phyloP scores from a whole-genome alignment of 2,329 filamentous ascomycete species.

The Arthrinium phaeospermum region DNA sequence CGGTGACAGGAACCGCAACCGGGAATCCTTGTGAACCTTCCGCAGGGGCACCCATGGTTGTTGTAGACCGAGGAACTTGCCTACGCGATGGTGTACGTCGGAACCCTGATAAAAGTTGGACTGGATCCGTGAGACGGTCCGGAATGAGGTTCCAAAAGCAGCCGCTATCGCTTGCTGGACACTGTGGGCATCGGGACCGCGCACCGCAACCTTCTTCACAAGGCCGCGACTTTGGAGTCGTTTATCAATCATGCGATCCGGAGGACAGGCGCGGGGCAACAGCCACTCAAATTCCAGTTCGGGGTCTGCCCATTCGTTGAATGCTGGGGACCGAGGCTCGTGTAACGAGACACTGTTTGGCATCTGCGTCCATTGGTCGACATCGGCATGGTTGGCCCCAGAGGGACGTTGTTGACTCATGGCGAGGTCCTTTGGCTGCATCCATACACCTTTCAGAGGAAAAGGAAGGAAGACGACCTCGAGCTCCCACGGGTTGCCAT shows the following conservation, averaged over 20 bases:
- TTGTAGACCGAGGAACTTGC: constrained; percentile 64
- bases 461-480: constrained; percentile 81
- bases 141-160: constrained; percentile 65
- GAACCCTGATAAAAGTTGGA: constrained; percentile 39
- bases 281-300: constrained; percentile 64
- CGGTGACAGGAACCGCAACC: constrained; percentile 72
- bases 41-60: constrained; percentile 77
- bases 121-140: constrained; percentile 47
- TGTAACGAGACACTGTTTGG: constrained; percentile 52
- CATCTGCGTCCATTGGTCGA: constrained; percentile 62
- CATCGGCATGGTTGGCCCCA: constrained; percentile 37
- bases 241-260: constrained; percentile 67
- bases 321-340: constrained; percentile 55
- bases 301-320: constrained; percentile 53
- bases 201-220: constrained; percentile 67
- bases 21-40: constrained; percentile 76
- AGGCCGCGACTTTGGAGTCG: constrained; percentile 78
- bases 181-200: constrained; percentile 68
- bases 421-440: constrained; percentile 53
- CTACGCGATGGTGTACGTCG: constrained; percentile 41
- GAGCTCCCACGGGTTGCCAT: constrained; percentile 70
- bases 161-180: constrained; percentile 67
- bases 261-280: constrained; percentile 70
- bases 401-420: constrained; percentile 42
- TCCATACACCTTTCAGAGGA: constrained; percentile 61